Evolutionary conservation across 2,329 filamentous ascomycete genomes (phyloP).

Genomic region (Penicillium verrucosum): DNA sequence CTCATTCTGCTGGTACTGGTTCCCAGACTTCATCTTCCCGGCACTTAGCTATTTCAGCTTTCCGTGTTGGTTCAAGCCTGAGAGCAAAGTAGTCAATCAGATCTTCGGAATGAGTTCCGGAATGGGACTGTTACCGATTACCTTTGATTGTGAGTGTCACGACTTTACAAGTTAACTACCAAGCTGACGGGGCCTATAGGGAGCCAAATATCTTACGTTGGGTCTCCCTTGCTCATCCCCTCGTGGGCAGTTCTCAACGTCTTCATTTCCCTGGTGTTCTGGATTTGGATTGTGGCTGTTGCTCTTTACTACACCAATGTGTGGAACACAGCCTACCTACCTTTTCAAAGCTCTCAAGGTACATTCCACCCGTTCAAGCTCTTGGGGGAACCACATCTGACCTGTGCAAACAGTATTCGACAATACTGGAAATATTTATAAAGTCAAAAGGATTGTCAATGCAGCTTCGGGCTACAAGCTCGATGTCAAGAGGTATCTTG

Average conservation of each 20-base stretch:
- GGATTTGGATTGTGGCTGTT: slow-evolving; percentile 58
- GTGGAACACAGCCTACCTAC: slow-evolving; percentile 18
- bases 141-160: slow-evolving; percentile 40
- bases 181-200: slow-evolving; percentile 10
- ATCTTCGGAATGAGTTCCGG: slow-evolving; percentile 29
- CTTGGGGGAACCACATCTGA: background rate
- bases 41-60: slow-evolving; percentile 31
- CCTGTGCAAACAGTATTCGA: slow-evolving; percentile 54
- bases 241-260: slow-evolving; percentile 70
- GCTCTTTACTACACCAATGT: slow-evolving; percentile 49
- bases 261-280: slow-evolving; percentile 60
- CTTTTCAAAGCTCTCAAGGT: slow-evolving; percentile 28
- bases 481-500: slow-evolving; percentile 59
- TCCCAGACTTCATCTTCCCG: slow-evolving; percentile 31
- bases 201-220: slow-evolving; percentile 28
- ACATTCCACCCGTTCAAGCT: background rate
- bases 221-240: slow-evolving; percentile 59
- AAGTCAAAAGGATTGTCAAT: slow-evolving; percentile 60
- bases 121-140: slow-evolving; percentile 33
- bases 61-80: slow-evolving; percentile 30
- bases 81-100: slow-evolving; percentile 28
- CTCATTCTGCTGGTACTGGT: slow-evolving; percentile 32
- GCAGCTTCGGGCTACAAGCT: slow-evolving; percentile 54
- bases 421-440: slow-evolving; percentile 62
- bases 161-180: background rate